Percentiles rank a stretch among this genome's conserved stretches.
These are phyloP conservation scores for Talaromyces sp. DNA, from an alignment of 2,329 filamentous ascomycete genomes.

Conservation along the genomic window DNA sequence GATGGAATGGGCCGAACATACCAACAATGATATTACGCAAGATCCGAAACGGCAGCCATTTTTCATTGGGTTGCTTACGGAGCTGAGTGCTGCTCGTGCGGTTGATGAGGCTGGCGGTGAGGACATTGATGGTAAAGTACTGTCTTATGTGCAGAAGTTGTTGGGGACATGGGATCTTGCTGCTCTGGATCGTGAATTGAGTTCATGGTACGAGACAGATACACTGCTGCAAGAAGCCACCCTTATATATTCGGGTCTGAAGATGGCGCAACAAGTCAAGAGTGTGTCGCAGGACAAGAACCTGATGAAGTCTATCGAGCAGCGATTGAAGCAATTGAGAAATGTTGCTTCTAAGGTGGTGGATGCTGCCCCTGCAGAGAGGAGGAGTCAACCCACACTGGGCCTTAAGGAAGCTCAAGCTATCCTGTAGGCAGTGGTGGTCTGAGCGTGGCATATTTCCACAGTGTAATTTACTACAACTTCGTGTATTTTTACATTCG, in stretches of 20 bases:
- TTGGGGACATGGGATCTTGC: conserved; percentile 29
- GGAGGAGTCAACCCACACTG: conserved; percentile 18
- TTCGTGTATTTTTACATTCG: conserved; percentile 7
- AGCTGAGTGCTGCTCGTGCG: conserved; percentile 42
- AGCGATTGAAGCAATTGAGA: conserved; percentile 42
- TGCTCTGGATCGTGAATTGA: conserved; percentile 20
- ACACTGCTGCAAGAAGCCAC: conserved; percentile 28
- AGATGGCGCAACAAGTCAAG: conserved; percentile 33
- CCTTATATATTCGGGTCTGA: conserved; percentile 40
- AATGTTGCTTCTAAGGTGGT: conserved; percentile 43
- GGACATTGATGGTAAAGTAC: conserved; percentile 38
- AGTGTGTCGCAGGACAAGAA: conserved; percentile 23
- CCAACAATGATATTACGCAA: conserved; percentile 16
- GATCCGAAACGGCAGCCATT: conserved; percentile 39
- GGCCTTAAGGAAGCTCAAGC: conserved; percentile 19
- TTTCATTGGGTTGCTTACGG: conserved; percentile 40
- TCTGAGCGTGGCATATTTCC: background rate
- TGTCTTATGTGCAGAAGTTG: conserved; percentile 36
- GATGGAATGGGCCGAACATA: conserved; percentile 34
- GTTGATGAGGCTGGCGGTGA: conserved; percentile 32
- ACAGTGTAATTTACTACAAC: conserved; percentile 6
- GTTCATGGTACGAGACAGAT: conserved; percentile 21
- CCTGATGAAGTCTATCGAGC: conserved; percentile 23
- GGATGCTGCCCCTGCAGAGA: conserved; percentile 18
- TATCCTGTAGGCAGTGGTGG: background rate